Evolutionary conservation across 2,329 filamentous ascomycete genomes (phyloP), one percentile per base, ranked within the genome.

Genomic region (Pseudocercospora musae): DNA sequence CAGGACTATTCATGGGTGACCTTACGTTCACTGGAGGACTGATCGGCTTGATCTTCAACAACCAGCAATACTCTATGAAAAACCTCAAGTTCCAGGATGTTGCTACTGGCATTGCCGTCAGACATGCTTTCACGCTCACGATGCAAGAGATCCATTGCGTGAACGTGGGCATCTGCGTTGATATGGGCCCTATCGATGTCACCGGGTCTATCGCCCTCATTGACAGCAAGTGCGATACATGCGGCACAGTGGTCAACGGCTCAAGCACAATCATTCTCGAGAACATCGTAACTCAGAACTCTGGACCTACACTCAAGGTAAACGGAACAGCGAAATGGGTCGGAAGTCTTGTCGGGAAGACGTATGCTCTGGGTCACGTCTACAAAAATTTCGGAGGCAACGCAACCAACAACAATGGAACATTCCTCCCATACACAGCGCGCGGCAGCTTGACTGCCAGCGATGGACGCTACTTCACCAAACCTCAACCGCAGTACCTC

Each of bases 11-110:
- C 61, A 70, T 71, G 66, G 80, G 78, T 42, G 85, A 88, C 64
- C 72, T 87, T 4, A 76, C 77, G 52, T 87, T 88, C 74, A 82
- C 81, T 52, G 86, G 86, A 53, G 87, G 87, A n/a, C 77, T 79
- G 10, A 81, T 85, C 56, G 86, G 86, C 44, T 56, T 69, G 10
- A 81, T 80, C 53, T 83, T 83, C 69, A 76, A 85, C 29, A 86
- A 82, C 60, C 87, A 90, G 75, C 87, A 89, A 70, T 86, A 79
- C 74, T 80, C 79, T 5, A 46, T 67, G 15, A 58, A 55, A 18
- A 62, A 59, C 48, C 71, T 73, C 2, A 73, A 67, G 6, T 73
- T 71, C 27, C 65, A 49, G 5, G 67, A 72, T 29, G 64, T 69
- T 9, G 62, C 58, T 3, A 70, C 65, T 3, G 69, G 60, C 1